phyloP scores from a whole-genome alignment of 345 rosid genomes.

The Theobroma cacao region DNA sequence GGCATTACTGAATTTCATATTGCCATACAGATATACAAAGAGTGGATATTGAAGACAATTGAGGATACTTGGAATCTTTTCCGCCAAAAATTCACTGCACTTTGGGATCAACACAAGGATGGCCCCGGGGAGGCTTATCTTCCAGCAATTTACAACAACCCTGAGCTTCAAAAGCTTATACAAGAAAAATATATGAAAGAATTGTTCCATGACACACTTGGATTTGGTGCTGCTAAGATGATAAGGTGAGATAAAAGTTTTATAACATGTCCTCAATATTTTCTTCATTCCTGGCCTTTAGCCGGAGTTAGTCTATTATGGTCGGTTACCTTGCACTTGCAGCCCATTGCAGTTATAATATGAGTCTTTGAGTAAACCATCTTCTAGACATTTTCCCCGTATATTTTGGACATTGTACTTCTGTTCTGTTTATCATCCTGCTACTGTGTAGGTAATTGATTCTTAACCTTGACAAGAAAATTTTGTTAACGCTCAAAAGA shows the following conservation, averaged over 20 bases:
- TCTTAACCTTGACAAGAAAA: background rate
- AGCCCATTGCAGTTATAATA: background rate
- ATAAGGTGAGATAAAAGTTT: slow-evolving; percentile 49
- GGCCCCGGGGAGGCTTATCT: slow-evolving; percentile 89
- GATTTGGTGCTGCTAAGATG: slow-evolving; percentile 98
- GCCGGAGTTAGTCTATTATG: background rate
- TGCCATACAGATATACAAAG: slow-evolving; percentile 56
- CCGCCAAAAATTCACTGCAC: slow-evolving; percentile 51
- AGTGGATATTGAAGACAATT: slow-evolving; percentile 68
- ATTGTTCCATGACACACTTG: slow-evolving; percentile 81
- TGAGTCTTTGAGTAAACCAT: background rate
- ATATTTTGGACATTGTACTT: background rate
- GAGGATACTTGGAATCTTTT: slow-evolving; percentile 84
- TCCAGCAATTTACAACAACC: slow-evolving; percentile 64
- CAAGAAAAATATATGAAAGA: slow-evolving; percentile 61
- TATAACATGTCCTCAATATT: background rate
- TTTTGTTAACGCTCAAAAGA: background rate
- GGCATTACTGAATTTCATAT: slow-evolving; percentile 1
- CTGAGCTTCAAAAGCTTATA: slow-evolving; percentile 59
- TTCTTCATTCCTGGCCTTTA: background rate
- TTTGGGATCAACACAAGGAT: slow-evolving; percentile 78
- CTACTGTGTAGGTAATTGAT: background rate
- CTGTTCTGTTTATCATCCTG: background rate
- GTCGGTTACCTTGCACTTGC: background rate
- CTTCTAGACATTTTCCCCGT: background rate